Evolutionary conservation across 495 filamentous ascomycete species (phyloP).

Genomic region (Amphirosellinia nigrospora): DNA sequence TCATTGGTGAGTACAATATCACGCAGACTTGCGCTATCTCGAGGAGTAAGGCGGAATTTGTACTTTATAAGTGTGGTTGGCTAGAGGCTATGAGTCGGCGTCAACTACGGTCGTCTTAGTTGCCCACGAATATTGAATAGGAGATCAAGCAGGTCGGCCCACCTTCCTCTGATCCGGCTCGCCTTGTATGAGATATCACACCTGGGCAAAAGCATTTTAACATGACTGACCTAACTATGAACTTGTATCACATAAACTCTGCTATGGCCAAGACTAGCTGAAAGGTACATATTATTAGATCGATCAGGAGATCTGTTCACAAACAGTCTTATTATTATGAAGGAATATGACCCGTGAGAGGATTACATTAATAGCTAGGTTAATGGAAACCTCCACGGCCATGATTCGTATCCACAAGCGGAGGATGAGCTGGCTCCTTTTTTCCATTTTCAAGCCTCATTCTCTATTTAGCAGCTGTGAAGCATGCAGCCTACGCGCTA

Average conservation of each 20-base stretch:
- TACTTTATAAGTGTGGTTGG: background rate
- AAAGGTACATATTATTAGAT: conserved; percentile 1
- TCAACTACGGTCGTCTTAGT: background rate
- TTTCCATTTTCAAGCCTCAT: background rate
- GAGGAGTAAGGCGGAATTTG: conserved; percentile 2
- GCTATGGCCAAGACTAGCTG: conserved; percentile 2
- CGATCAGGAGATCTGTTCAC: background rate
- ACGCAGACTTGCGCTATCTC: conserved; percentile 7
- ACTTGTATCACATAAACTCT: background rate
- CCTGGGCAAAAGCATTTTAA: background rate
- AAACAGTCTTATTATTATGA: conserved; percentile 5
- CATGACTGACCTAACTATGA: background rate
- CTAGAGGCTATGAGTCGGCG: background rate
- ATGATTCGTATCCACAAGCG: background rate
- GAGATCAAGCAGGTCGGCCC: background rate
- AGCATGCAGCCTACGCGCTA: too few relatives aligned
- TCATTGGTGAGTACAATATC: conserved; percentile 6
- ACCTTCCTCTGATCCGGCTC: background rate
- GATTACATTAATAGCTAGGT: conserved; percentile 1
- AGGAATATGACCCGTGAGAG: background rate
- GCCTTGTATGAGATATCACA: background rate
- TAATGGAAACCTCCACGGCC: too few relatives aligned
- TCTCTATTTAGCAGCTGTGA: background rate
- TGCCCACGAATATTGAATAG: background rate
- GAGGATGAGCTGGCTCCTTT: background rate